phyloP scores from a whole-genome alignment of 2,329 filamentous ascomycete genomes.

The Talaromyces sp. region DNA sequence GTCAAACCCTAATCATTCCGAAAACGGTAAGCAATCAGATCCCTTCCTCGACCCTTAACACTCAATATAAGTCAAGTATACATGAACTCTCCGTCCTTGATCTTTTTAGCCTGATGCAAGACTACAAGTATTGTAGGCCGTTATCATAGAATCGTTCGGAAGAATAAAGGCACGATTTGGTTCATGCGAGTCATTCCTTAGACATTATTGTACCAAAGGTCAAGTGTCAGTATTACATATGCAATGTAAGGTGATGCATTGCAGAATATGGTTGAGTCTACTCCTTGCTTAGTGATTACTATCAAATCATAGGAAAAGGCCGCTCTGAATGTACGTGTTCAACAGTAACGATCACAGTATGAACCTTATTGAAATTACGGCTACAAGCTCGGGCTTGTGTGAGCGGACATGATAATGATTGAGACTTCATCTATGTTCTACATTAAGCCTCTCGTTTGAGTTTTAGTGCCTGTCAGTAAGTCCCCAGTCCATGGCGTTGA shows the following conservation, averaged over 20 bases:
- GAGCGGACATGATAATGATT: background rate
- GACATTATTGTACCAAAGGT: background rate
- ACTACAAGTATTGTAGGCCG: background rate
- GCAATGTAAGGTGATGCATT: constrained; percentile 6
- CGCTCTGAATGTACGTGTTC: background rate
- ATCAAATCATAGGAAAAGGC: background rate
- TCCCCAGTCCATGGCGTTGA: background rate
- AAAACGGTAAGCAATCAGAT: background rate
- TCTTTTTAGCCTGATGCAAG: no score
- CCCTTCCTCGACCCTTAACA: background rate
- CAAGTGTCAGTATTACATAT: background rate
- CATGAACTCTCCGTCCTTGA: background rate
- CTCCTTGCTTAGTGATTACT: background rate
- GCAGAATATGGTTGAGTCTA: background rate
- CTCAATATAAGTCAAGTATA: background rate
- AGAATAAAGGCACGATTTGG: background rate
- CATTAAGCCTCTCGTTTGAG: no score
- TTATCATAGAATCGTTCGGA: background rate
- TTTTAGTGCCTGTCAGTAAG: background rate
- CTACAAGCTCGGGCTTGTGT: background rate
- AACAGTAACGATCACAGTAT: background rate
- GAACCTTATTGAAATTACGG: no score
- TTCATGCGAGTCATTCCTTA: constrained; percentile 1
- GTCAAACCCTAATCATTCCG: background rate
- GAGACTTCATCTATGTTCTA: no score